Evolutionary conservation across 257 asterid genomes (phyloP).

Genomic region (Striga asiatica): DNA sequence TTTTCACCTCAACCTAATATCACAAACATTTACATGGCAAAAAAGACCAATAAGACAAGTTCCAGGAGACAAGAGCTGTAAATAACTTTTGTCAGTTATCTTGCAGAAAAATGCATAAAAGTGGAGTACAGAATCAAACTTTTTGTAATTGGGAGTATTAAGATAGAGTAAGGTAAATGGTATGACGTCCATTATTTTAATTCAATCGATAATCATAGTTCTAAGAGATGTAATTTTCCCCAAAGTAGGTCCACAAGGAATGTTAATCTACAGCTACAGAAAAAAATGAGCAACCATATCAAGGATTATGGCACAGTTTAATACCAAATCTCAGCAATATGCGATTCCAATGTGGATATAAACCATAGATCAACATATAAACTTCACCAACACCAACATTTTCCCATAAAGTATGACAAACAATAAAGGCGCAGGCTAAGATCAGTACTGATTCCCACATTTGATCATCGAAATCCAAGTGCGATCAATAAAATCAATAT

Average conservation of each 20-base stretch:
- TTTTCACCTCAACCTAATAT: slow-evolving; percentile 46
- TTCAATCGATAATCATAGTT: too few relatives aligned
- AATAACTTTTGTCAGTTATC: not conserved
- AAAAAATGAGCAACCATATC: not conserved
- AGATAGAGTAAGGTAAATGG: not conserved
- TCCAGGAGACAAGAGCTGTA: not conserved
- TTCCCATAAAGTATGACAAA: not conserved
- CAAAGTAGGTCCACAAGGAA: not conserved
- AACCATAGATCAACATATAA: not conserved
- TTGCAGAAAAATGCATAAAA: not conserved
- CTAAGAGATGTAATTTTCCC: not conserved
- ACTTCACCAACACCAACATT: not conserved
- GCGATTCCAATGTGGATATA: not conserved
- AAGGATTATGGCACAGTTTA: not conserved
- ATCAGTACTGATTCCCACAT: too few relatives aligned
- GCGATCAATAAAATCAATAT: not conserved
- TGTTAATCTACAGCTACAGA: too few relatives aligned
- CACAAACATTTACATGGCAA: not conserved
- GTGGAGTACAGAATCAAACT: not conserved
- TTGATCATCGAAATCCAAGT: not conserved
- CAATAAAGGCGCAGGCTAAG: not conserved
- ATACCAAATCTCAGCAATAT: not conserved
- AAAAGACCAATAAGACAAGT: not conserved
- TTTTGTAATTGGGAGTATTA: not conserved
- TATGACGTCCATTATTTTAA: not conserved